Evolutionary conservation across 192 early-diverging fungal species (phyloP).

Genomic region (Coemansia asiatica): DNA sequence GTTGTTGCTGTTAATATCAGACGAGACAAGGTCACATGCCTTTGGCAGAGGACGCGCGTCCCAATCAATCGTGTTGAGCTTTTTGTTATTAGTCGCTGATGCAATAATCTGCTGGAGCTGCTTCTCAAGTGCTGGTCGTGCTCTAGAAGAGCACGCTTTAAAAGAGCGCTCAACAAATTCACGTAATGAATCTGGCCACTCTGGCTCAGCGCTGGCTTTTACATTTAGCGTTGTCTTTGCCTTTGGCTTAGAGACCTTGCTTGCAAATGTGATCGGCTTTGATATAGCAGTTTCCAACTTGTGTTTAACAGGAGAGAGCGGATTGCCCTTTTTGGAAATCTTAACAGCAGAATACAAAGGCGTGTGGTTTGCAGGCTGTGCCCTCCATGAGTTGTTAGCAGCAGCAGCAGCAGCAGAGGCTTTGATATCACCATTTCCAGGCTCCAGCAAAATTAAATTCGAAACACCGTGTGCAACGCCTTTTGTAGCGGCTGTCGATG

Average conservation of each 20-base stretch:
- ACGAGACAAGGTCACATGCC: slow-evolving; percentile 27
- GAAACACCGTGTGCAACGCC: slow-evolving; percentile 32
- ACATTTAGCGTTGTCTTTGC: background rate
- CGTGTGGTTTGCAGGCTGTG: slow-evolving; percentile 7
- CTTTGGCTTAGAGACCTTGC: background rate
- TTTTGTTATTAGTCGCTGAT: slow-evolving; percentile 45
- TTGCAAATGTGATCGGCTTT: slow-evolving; percentile 7
- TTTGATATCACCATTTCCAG: background rate
- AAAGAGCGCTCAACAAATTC: slow-evolving; percentile 55
- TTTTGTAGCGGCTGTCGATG: slow-evolving; percentile 38
- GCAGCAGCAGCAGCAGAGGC: background rate
- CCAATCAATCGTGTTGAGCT: slow-evolving; percentile 44
- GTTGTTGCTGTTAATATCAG: background rate
- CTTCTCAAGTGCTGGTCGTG: slow-evolving; percentile 23
- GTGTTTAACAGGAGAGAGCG: background rate
- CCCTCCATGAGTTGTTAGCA: slow-evolving; percentile 11
- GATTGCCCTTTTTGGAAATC: slow-evolving; percentile 29
- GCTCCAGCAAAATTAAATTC: slow-evolving; percentile 10
- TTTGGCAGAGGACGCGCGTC: slow-evolving; percentile 39
- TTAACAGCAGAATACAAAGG: slow-evolving; percentile 43
- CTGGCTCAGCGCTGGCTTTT: slow-evolving; percentile 5
- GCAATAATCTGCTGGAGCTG: slow-evolving; percentile 53
- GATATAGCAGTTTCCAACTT: background rate
- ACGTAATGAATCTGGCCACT: slow-evolving; percentile 41
- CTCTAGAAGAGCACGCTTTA: slow-evolving; percentile 24